phyloP scores from a whole-genome alignment of 257 asterid species.

The Coffea canephora region DNA sequence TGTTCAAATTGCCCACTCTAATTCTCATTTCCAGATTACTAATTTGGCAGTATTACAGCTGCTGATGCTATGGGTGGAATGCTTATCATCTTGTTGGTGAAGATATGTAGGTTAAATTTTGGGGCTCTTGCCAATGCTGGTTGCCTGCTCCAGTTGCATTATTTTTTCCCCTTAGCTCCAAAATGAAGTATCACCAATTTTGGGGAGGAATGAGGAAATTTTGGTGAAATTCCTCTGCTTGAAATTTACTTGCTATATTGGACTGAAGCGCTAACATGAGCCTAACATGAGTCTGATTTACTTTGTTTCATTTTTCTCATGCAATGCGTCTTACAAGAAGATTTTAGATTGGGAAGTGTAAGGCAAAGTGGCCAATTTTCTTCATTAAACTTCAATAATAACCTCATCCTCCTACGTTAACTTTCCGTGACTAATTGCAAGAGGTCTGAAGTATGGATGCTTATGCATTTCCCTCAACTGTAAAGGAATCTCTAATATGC shows the following conservation, averaged over 20 bases:
- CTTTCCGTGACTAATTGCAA: background rate
- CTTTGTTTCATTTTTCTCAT: background rate
- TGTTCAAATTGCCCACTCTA: constrained; percentile 1
- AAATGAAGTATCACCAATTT: background rate
- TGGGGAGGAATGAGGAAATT: background rate
- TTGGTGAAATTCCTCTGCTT: background rate
- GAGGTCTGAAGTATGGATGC: background rate
- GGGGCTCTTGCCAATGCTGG: background rate
- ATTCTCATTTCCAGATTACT: background rate
- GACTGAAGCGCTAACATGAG: background rate
- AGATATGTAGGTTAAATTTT: background rate
- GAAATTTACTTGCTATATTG: background rate
- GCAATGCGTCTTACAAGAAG: background rate
- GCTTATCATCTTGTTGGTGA: background rate
- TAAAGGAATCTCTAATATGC: background rate
- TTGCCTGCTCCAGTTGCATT: background rate
- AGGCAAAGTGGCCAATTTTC: background rate
- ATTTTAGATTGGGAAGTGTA: background rate
- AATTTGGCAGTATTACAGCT: background rate
- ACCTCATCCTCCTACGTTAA: background rate
- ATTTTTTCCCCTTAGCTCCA: background rate
- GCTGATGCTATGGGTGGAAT: background rate
- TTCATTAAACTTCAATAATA: background rate
- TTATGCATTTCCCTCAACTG: background rate
- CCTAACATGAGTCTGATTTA: background rate